phyloP scores from a whole-genome alignment of 257 asterid species.

The Rauvolfia tetraphylla region DNA sequence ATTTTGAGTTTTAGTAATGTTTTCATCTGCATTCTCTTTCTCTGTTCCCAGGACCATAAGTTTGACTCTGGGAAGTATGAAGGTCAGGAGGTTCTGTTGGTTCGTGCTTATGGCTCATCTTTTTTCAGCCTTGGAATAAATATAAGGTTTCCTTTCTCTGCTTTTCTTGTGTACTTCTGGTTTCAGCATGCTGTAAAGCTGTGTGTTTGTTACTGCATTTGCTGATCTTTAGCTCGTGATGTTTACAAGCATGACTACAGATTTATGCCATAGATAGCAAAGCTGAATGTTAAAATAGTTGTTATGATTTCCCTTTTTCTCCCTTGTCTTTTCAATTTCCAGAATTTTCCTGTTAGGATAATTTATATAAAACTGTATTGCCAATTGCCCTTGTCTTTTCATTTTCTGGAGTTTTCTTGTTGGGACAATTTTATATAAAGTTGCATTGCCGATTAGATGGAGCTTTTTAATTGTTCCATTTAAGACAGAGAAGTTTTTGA shows the following conservation, averaged over 20 bases:
- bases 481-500: background rate
- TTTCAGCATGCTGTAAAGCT: background rate
- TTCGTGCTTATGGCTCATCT: slow-evolving; percentile 95
- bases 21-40: slow-evolving; percentile 12
- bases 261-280: background rate
- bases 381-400: too few species aligned
- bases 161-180: background rate
- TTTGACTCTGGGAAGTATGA: slow-evolving; percentile 52
- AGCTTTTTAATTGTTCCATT: background rate
- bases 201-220: background rate
- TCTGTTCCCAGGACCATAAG: slow-evolving; percentile 37
- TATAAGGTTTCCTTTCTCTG: slow-evolving; percentile 55
- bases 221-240: background rate
- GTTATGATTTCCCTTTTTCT: background rate
- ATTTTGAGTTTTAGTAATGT: background rate
- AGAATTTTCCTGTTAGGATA: background rate
- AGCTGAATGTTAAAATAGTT: slow-evolving; percentile 4
- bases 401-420: too few species aligned
- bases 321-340: background rate
- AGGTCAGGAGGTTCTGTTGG: slow-evolving; percentile 68
- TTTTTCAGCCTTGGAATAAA: slow-evolving; percentile 92
- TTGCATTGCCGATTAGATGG: too few species aligned
- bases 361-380: background rate
- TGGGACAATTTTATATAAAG: too few species aligned
- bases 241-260: background rate